Conservation (phyloP, 805 yeast genomes). For the Wickerhamiella dianesei region DNA sequence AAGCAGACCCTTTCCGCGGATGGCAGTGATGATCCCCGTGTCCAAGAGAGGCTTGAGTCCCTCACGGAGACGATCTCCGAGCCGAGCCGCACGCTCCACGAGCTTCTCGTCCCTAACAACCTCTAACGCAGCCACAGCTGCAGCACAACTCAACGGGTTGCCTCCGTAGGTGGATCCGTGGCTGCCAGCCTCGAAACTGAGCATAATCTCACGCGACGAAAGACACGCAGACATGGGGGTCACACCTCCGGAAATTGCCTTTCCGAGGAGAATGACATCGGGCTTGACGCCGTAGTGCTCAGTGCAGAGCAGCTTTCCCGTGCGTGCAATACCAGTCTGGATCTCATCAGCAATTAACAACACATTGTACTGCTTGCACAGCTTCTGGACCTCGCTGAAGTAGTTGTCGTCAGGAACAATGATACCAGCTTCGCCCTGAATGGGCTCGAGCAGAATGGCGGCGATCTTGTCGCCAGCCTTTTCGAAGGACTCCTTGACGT, state of each 20-base stretch:
- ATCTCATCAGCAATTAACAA: constrained; percentile 91
- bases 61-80: constrained; percentile 57
- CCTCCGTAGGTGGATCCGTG: constrained; percentile 98
- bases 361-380: constrained; percentile 74
- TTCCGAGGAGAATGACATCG: constrained; percentile 79
- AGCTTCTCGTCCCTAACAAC: constrained; percentile 81
- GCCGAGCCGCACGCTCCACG: constrained; percentile 57
- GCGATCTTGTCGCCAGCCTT: constrained; percentile 66
- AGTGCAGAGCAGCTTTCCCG: constrained; percentile 84
- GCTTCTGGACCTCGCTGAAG: constrained; percentile 52
- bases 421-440: constrained; percentile 97
- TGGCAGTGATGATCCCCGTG: constrained; percentile 43
- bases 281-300: constrained; percentile 81
- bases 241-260: constrained; percentile 93
- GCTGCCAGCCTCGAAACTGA: constrained; percentile 81
- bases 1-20: constrained; percentile 74
- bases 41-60: constrained; percentile 27
- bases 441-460: constrained; percentile 85
- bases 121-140: constrained; percentile 83
- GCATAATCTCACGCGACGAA: constrained; percentile 82
- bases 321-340: constrained; percentile 95
- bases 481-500: constrained; percentile 40
- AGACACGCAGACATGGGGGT: constrained; percentile 84
- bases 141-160: constrained; percentile 86
- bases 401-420: constrained; percentile 84